These are phyloP conservation scores for Tagetes patula DNA, from an alignment of 129 eudicot genomes.

Conservation along the genomic window DNA sequence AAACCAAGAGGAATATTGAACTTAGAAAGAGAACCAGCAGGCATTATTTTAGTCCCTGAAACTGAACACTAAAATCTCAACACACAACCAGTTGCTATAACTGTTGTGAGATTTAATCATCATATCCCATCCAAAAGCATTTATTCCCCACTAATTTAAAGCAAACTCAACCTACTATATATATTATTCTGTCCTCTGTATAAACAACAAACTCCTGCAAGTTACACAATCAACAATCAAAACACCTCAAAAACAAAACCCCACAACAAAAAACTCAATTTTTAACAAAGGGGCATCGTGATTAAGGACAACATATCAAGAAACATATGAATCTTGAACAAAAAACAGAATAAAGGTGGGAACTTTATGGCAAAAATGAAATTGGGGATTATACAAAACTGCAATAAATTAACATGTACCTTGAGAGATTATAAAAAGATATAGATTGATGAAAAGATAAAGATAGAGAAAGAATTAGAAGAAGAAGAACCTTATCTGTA, in stretches of 20 bases:
- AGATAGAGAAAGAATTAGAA: conserved; percentile 10
- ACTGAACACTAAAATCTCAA: conserved; percentile 18
- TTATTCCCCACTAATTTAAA: conserved; percentile 9
- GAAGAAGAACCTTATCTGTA: conserved; percentile 22
- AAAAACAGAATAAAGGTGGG: conserved; percentile 9
- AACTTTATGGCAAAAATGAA: conserved; percentile 19
- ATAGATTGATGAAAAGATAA: neutral
- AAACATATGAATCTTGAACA: neutral
- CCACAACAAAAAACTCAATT: neutral
- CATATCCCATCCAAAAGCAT: conserved; percentile 31
- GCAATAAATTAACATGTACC: conserved; percentile 15
- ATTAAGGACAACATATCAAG: too few relatives aligned
- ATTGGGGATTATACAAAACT: neutral
- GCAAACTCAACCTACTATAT: conserved; percentile 12
- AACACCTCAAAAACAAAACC: neutral
- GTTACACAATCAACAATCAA: conserved; percentile 14
- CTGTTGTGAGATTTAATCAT: conserved; percentile 25
- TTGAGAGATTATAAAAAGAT: conserved; percentile 10
- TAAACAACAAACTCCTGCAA: conserved; percentile 34
- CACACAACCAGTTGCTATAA: conserved; percentile 13
- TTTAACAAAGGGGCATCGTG: too few relatives aligned
- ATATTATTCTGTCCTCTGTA: conserved; percentile 9
- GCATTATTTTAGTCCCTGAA: conserved; percentile 40
- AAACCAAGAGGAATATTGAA: conserved; percentile 44
- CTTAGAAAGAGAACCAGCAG: conserved; percentile 48